Percentiles rank a stretch among this genome's conserved stretches.
Evolutionary conservation across 2,329 filamentous ascomycete species (phyloP).

Genomic region (Aspergillus sojae): DNA sequence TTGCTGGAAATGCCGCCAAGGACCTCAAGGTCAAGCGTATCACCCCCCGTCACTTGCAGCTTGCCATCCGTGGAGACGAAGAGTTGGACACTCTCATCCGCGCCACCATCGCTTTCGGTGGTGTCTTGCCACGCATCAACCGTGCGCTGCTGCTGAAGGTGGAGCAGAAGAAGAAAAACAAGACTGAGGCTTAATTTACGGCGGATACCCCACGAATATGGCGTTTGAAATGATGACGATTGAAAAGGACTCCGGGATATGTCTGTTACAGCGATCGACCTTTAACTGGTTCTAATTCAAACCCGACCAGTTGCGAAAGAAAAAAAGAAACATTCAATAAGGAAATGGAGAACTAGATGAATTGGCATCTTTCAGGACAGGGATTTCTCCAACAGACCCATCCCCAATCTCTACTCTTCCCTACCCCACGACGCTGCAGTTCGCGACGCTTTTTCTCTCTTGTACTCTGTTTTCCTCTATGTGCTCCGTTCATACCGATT

Average conservation of each 20-base stretch:
- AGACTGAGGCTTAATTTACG: slow-evolving; percentile 44
- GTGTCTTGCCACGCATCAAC: slow-evolving; percentile 98
- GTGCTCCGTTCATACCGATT: slow-evolving; percentile 25
- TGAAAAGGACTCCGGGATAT: slow-evolving; percentile 20
- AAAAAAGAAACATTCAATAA: slow-evolving; percentile 2
- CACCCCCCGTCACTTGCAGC: slow-evolving; percentile 94
- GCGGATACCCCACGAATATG: slow-evolving; percentile 28
- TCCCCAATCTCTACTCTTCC: slow-evolving; percentile 13
- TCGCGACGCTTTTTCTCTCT: slow-evolving; percentile 27
- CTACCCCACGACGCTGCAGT: slow-evolving; percentile 28
- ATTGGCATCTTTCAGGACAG: background rate
- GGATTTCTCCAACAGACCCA: slow-evolving; percentile 6
- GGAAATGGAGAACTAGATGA: background rate
- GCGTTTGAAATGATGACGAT: slow-evolving; percentile 29
- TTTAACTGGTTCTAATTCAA: slow-evolving; percentile 6
- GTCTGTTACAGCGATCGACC: slow-evolving; percentile 18
- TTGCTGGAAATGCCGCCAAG: slow-evolving; percentile 98
- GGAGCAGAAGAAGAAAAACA: slow-evolving; percentile 93
- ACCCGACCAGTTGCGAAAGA: slow-evolving; percentile 8
- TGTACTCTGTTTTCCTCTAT: slow-evolving; percentile 15
- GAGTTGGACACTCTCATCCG: slow-evolving; percentile 97
- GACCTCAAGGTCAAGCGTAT: slow-evolving; percentile 99
- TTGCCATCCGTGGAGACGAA: slow-evolving; percentile 97
- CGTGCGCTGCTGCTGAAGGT: slow-evolving; percentile 93
- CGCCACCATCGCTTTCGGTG: slow-evolving; percentile 96